Evolutionary conservation across 257 asterid genomes (phyloP).

Genomic region (Rubia yunnanensis): DNA sequence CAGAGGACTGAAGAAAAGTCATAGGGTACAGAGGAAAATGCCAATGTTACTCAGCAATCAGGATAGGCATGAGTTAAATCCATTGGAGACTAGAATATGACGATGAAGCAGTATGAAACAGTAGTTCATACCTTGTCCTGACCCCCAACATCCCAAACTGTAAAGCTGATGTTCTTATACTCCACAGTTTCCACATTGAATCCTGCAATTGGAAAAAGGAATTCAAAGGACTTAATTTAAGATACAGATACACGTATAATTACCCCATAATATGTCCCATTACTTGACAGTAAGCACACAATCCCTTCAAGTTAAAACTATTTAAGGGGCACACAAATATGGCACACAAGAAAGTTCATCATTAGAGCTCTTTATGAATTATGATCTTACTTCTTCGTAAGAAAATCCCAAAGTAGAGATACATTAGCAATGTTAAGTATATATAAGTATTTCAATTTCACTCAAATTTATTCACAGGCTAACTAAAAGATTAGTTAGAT

Average conservation of each 20-base stretch:
- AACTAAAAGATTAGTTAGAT: background rate
- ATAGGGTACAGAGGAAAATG: background rate
- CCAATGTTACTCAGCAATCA: background rate
- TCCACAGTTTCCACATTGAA: constrained; percentile 88
- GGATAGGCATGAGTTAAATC: background rate
- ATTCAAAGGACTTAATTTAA: background rate
- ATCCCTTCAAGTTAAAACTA: background rate
- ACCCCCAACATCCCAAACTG: constrained; percentile 94
- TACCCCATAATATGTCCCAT: background rate
- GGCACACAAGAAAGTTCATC: background rate
- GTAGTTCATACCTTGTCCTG: constrained; percentile 62
- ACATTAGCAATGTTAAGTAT: too few relatives aligned
- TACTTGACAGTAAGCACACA: background rate
- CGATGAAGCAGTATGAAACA: background rate
- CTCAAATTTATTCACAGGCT: background rate
- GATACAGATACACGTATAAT: background rate
- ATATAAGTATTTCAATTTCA: background rate
- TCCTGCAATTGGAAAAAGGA: constrained; percentile 30
- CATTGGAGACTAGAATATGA: background rate
- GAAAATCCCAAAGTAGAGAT: background rate
- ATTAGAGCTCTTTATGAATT: background rate
- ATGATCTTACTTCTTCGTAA: too few relatives aligned
- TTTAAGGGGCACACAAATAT: background rate
- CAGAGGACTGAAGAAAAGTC: background rate
- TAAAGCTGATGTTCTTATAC: constrained; percentile 86